phyloP scores from a whole-genome alignment of 441 rosid species.

The Heliophila coronopifolia region DNA sequence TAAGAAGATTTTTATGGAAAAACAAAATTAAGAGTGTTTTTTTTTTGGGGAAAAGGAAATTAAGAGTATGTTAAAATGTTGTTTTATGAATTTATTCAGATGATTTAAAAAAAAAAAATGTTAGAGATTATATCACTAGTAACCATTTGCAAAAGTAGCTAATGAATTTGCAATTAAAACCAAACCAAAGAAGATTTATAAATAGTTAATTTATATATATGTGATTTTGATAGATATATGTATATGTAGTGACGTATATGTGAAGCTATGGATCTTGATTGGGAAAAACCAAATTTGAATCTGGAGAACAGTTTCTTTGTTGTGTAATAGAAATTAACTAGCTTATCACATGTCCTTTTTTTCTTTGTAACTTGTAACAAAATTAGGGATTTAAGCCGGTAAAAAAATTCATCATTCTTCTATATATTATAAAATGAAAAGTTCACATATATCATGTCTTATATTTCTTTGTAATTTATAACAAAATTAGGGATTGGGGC shows the following conservation, averaged over 20 bases:
- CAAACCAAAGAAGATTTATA: background rate
- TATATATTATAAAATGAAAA: too few species aligned
- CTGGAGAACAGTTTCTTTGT: constrained; percentile 17
- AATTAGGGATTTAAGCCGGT: constrained; percentile 11
- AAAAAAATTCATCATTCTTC: background rate
- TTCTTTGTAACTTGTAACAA: background rate
- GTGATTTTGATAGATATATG: constrained; percentile 1
- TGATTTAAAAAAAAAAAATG: too few species aligned
- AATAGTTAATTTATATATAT: background rate
- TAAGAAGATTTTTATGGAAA: too few species aligned
- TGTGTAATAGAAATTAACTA: constrained; percentile 19
- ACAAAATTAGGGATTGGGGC: constrained; percentile 8
- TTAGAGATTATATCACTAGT: background rate
- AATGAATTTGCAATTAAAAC: background rate
- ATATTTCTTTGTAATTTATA: background rate
- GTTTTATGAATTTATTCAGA: background rate
- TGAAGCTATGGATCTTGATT: constrained; percentile 26
- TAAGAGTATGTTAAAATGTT: too few species aligned
- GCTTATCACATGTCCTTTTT: constrained; percentile 17
- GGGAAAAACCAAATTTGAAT: constrained; percentile 20
- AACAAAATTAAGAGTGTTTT: too few species aligned
- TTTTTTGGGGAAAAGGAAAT: too few species aligned
- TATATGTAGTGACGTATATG: constrained; percentile 14
- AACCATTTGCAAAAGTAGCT: background rate
- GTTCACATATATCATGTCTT: too few species aligned